Base-by-base conservation (phyloP, 2,329 filamentous ascomycete genomes). In the Stemphylium vesicarium region DNA sequence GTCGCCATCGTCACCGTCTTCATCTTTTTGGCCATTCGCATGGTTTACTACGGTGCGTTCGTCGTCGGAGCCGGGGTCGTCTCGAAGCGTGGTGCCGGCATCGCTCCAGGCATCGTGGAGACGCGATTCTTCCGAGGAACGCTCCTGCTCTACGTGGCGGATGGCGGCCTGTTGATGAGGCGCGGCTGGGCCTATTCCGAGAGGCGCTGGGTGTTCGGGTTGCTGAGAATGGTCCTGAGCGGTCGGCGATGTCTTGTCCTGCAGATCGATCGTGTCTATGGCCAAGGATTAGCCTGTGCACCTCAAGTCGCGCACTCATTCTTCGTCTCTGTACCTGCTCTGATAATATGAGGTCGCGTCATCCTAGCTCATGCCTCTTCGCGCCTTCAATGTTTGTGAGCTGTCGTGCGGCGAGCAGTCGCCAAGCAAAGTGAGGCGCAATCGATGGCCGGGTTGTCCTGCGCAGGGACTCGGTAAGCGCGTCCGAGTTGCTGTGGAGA, bases 251-350 rank as follows among this genome's bases (percentile, higher is more conserved):
- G 88, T 81, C 71, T 87, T 90, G 78, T 92, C 86, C 83, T 98
- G 95, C 47, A 98, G 87, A 79, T 98, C 95, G 78, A 97, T 90
- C 60, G 94, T 96, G 81, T 98, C 94, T 96, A 77, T 33, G 53
- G 55, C 48, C 56, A 47, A 55, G 47, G 37, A 65, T 74, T 65
- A 74, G 66, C 59, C 56, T 45, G 51, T 55, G 53, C 41, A 32
- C n/a, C 11, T 26, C 38, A 47, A 24, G 40, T 13, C 43, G 26
- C 12, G 37, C 37, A 32, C 39, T 9, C 32, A 1, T 9, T 40
- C 16, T 4, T 5, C 10, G 4, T 16, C 15, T 43, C 24, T 79
- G 59, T 76, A 84, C 82, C 82, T 69, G 82, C 82, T 76, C 82
- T 76, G 62, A 85, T 82, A 53, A 84, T 83, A 52, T 82, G 79